Percentiles rank a stretch among this genome's conserved stretches.
Conservation (phyloP, 2,329 filamentous ascomycete species). For the Calycina marina region DNA sequence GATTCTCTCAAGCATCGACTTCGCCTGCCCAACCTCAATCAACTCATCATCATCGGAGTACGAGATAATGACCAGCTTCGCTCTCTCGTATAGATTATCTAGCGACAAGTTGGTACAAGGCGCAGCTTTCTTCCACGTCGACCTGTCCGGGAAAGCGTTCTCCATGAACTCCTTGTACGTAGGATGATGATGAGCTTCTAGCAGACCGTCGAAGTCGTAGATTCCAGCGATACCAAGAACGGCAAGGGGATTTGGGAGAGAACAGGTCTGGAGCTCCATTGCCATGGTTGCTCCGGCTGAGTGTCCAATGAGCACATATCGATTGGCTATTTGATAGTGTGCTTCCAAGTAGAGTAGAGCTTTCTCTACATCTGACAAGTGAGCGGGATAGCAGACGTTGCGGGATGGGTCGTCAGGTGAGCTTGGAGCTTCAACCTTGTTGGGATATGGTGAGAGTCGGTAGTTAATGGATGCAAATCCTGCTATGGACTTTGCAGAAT, state of each 20-base stretch:
- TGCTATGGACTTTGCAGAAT: slow-evolving; percentile 28
- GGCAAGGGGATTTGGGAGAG: slow-evolving; percentile 29
- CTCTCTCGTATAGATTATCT: slow-evolving; percentile 8
- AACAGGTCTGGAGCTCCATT: slow-evolving; percentile 32
- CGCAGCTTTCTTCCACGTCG: slow-evolving; percentile 38
- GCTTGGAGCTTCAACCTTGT: slow-evolving; percentile 25
- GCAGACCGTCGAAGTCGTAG: slow-evolving; percentile 47
- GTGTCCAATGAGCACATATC: slow-evolving; percentile 46
- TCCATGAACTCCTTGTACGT: slow-evolving; percentile 43
- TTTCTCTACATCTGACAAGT: slow-evolving; percentile 39
- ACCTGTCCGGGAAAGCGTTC: slow-evolving; percentile 39
- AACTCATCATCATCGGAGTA: slow-evolving; percentile 30
- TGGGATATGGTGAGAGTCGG: slow-evolving; percentile 42
- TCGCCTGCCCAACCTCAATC: slow-evolving; percentile 13
- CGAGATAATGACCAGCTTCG: slow-evolving; percentile 9
- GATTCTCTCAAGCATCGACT: slow-evolving; percentile 12
- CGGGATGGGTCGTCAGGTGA: slow-evolving; percentile 17
- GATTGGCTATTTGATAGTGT: slow-evolving; percentile 28
- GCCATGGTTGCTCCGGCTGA: slow-evolving; percentile 49
- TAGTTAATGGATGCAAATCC: slow-evolving; percentile 53
- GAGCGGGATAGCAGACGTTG: slow-evolving; percentile 42
- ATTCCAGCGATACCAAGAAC: slow-evolving; percentile 51
- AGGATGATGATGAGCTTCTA: slow-evolving; percentile 29
- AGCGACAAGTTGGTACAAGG: slow-evolving; percentile 24
- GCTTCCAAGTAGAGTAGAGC: slow-evolving; percentile 36